Base-by-base conservation (phyloP, 768 basidiomycete genomes). In the Lentinus brumalis region DNA sequence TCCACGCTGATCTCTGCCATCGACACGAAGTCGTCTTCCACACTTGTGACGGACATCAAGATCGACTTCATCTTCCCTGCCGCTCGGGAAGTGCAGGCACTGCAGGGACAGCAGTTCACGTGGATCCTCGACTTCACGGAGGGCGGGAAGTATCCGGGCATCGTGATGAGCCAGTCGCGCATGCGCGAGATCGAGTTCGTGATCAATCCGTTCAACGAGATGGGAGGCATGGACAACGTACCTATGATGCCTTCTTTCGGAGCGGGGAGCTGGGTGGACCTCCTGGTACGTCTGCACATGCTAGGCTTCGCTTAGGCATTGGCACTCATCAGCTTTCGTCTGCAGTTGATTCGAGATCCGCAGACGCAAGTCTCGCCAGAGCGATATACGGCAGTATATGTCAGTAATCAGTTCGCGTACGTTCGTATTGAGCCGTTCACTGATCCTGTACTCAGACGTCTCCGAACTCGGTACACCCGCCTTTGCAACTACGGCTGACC, bases 111-210 rank as follows among this genome's bases (percentile, higher is more conserved):
- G 55, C 68, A 59, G 59, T 66, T 69, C 65, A 75, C 79, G 1
- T 92, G 91, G 89, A 76, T 86, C 12, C 80, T 93, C 26, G 89
- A 91, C 69, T 92, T 93, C 67, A 89, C 89, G 1, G 78, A 79
- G 21, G 82, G 82, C 0, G 75, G 79, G 50, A 67, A 68, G 38
- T 70, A 67, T 45, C 74, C 74, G 3, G 91, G 91, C 21, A 70
- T 92, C 46, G 84, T 92, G 14, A 82, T 92, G 78, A 87, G 84
- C 63, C 90, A 92, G 72, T 81, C 82, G 18, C 81, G 88, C 50
- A 84, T 92, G 83, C 81, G 83, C 58, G 89, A 88, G 44, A 87
- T 93, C 55, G 89, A 90, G 65, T 74, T 81, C 9, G 77, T 88
- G 3, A 77, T 88, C 44, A 82, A 87, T 68, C 81, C 82, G 41